Conservation (phyloP, 768 basidiomycete genomes). For the Calocybe gangraenosa region DNA sequence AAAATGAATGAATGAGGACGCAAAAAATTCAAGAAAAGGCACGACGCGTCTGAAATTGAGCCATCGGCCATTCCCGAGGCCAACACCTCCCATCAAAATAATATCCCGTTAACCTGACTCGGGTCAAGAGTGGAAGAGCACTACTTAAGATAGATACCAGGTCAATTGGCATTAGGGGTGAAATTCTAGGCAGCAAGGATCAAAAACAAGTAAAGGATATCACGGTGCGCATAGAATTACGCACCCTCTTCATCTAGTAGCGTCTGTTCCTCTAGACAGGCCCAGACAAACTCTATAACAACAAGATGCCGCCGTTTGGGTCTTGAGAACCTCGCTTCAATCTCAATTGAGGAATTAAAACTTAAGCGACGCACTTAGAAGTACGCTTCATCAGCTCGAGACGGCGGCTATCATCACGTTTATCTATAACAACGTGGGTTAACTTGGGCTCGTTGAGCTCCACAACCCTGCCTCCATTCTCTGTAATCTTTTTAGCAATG, state of each 20-base stretch:
- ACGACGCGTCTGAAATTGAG: slow-evolving; percentile 6
- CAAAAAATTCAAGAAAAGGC: slow-evolving; percentile 11
- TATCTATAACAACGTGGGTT: slow-evolving; percentile 84
- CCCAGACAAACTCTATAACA: slow-evolving; percentile 70
- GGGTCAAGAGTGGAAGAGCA: no score
- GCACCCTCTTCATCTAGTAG: slow-evolving; percentile 82
- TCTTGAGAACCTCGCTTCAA: slow-evolving; percentile 32
- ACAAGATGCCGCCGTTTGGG: slow-evolving; percentile 80
- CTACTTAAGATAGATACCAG: no score
- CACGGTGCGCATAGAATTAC: slow-evolving; percentile 14
- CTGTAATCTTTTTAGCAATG: slow-evolving; percentile 45
- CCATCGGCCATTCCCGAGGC: slow-evolving; percentile 4
- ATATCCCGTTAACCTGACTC: no score
- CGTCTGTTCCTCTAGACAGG: slow-evolving; percentile 80
- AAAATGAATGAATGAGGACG: slow-evolving; percentile 5
- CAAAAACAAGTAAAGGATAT: no score
- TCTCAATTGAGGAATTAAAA: neutral
- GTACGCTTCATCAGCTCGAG: slow-evolving; percentile 67
- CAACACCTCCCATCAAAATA: no score
- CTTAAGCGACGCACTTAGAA: slow-evolving; percentile 48
- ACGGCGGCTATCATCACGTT: slow-evolving; percentile 73
- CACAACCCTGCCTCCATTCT: slow-evolving; percentile 72
- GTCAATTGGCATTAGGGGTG: no score
- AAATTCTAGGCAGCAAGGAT: no score
- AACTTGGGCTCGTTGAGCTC: slow-evolving; percentile 72